Evolutionary conservation across 2,329 filamentous ascomycete species (phyloP).

Genomic region (Curvularia spicifera): DNA sequence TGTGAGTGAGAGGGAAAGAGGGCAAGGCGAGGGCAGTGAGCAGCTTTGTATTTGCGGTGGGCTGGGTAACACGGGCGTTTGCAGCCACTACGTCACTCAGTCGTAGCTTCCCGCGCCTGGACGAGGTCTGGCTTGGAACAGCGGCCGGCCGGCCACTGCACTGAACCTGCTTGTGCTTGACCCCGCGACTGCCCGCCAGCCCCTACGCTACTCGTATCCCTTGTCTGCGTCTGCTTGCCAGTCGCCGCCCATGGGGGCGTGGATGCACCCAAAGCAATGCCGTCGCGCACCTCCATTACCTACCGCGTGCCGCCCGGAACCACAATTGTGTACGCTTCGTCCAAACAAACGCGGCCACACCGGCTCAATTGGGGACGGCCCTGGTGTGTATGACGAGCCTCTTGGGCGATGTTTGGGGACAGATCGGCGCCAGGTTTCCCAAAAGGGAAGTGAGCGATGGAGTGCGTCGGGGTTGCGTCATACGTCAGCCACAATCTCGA

Average conservation of each 20-base stretch:
- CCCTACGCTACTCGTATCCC: background rate
- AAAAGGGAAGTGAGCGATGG: background rate
- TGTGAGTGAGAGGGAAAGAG: conserved; percentile 10
- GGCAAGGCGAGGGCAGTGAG: conserved; percentile 15
- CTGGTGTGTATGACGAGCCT: conserved; percentile 17
- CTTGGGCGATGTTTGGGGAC: conserved; percentile 8
- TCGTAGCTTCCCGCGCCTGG: conserved; percentile 18
- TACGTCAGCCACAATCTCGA: conserved; percentile 22
- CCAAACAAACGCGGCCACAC: conserved; percentile 4
- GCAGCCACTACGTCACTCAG: conserved; percentile 23
- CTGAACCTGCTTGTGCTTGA: conserved; percentile 14
- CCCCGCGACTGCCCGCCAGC: conserved; percentile 11
- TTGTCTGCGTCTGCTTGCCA: background rate
- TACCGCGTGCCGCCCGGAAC: conserved; percentile 2
- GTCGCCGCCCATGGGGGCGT: background rate
- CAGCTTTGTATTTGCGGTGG: conserved; percentile 30
- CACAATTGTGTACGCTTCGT: conserved; percentile 2
- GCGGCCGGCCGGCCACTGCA: conserved; percentile 7
- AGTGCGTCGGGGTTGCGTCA: conserved; percentile 23
- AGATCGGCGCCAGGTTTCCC: conserved; percentile 13
- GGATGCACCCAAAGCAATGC: background rate
- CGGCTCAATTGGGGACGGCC: conserved; percentile 3
- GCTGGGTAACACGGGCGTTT: conserved; percentile 20
- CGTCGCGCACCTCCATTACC: conserved; percentile 4
- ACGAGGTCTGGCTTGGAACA: conserved; percentile 14